Conservation (phyloP, 352 stramenopile genomes). For the Globisporangium parvum region DNA sequence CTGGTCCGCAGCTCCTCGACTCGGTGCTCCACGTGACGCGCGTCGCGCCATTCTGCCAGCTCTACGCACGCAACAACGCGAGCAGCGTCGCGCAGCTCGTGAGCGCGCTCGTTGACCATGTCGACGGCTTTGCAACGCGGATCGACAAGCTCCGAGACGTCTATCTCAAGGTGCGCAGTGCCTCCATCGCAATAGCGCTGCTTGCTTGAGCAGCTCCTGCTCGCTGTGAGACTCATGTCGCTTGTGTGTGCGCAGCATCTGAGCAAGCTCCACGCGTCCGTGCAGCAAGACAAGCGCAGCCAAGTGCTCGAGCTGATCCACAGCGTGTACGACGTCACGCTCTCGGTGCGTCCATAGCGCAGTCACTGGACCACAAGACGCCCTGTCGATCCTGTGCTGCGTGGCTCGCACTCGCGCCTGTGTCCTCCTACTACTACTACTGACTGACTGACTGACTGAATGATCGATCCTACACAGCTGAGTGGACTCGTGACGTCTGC, state of each 20-base stretch:
- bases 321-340: conserved; percentile 33
- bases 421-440: neutral
- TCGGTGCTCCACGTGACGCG: conserved; percentile 45
- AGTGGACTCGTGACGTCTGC: conserved; percentile 18
- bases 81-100: conserved; percentile 22
- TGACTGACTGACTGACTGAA: neutral
- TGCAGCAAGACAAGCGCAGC: conserved; percentile 19
- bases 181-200: neutral
- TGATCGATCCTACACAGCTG: conserved; percentile 1
- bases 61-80: conserved; percentile 36
- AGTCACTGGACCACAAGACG: too few relatives aligned
- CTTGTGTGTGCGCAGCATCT: conserved; percentile 26
- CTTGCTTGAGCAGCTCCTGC: too few relatives aligned
- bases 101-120: conserved; percentile 15
- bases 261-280: conserved; percentile 20
- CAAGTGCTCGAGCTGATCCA: conserved; percentile 40
- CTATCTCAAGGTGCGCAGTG: conserved; percentile 21
- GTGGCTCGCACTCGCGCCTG: too few relatives aligned
- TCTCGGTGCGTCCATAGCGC: conserved; percentile 24
- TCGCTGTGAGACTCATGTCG: neutral
- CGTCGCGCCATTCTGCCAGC: conserved; percentile 55
- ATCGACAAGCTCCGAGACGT: conserved; percentile 23
- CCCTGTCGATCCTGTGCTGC: too few relatives aligned
- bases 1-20: conserved; percentile 11
- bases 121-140: conserved; percentile 12